Base-by-base conservation (phyloP, 345 rosid species). In the Lagerstroemia speciosa region DNA sequence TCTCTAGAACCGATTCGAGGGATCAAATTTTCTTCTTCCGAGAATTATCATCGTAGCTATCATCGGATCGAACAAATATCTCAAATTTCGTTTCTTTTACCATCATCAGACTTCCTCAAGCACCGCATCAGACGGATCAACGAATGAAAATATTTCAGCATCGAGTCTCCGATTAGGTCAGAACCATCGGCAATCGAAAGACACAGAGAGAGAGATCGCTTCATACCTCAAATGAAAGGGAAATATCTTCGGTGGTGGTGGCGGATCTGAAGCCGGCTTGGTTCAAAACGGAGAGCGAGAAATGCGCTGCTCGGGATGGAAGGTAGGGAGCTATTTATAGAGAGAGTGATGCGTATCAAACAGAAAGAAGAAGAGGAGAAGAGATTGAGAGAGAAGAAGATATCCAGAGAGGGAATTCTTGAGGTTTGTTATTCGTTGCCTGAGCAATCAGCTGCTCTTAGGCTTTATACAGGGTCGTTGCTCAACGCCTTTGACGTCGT, bases 211-310 rank as follows among this genome's bases (percentile, higher is more conserved):
- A 62, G 26, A 41, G 2, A 10, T 27, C 30, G 61, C 22, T 22
- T 6, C 55, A 8, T 65, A 71, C 74, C 74, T 71, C 48, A 64
- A 53, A 60, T 15, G 58, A 50, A 30, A 60, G 65, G 8, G 65
- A 69, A 43, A 74, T 68, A 78, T 74, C 58, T 65, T 11, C 30
- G 31, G 36, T 0, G 6, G 50, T n/a, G n/a, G n/a, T n/a, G n/a
- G 26, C 16, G 14, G 46, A 27, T 22, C 27, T 52, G 57, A 3
- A 27, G 11, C 63, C 0, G 60, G 31, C 31, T 20, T 22, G 38
- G 64, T 5, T 50, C 68, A 52, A 52, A 52, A 12, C 50, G 6
- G 12, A 26, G n/a, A 27, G 68, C 38, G 40, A 53, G 53, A 24
- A 15, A 16, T 14, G 17, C 67, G 24, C 43, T 40, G 6, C 24